A percentile compares a stretch with the other conserved stretches of the same genome.
phyloP scores from a whole-genome alignment of 2,329 filamentous ascomycete genomes.

The Sordariomycetes sp. region DNA sequence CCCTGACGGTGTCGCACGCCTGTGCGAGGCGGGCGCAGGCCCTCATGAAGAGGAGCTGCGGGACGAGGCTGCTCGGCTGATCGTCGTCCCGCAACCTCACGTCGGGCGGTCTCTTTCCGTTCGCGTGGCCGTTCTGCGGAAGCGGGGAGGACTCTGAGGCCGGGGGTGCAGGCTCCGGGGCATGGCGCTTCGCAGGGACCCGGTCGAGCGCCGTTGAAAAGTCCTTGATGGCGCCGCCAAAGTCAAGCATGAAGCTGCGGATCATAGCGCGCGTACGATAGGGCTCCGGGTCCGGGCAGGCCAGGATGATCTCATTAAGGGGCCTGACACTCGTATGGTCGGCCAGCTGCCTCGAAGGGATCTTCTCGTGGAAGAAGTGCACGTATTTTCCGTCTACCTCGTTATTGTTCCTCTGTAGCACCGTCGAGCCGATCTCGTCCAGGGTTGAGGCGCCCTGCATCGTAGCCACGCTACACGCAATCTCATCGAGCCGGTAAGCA shows the following conservation, averaged over 20 bases:
- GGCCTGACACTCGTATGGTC: conserved; percentile 59
- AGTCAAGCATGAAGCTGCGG: conserved; percentile 66
- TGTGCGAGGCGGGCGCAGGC: conserved; percentile 62
- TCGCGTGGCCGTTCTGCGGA: neutral
- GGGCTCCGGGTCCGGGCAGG: conserved; percentile 54
- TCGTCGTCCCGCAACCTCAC: conserved; percentile 3
- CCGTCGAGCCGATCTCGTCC: conserved; percentile 64
- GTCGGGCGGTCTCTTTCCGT: conserved; percentile 20
- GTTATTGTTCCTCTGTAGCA: conserved; percentile 57
- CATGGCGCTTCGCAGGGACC: conserved; percentile 9
- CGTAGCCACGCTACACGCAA: conserved; percentile 69
- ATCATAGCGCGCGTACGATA: conserved; percentile 66
- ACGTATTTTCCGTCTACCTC: conserved; percentile 74
- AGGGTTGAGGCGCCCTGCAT: conserved; percentile 73
- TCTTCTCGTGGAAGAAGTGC: conserved; percentile 91
- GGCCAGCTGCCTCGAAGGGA: conserved; percentile 62
- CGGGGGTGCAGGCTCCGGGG: conserved; percentile 17
- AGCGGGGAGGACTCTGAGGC: conserved; percentile 2
- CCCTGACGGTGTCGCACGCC: conserved; percentile 25
- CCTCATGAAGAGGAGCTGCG: conserved; percentile 67
- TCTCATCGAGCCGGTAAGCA: conserved; percentile 74
- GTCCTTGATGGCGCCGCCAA: conserved; percentile 57
- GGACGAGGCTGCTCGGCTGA: conserved; percentile 65
- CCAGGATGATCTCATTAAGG: conserved; percentile 56
- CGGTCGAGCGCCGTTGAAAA: conserved; percentile 51